phyloP scores from a whole-genome alignment of 805 yeast genomes.

The Cyberlindnera veronae region DNA sequence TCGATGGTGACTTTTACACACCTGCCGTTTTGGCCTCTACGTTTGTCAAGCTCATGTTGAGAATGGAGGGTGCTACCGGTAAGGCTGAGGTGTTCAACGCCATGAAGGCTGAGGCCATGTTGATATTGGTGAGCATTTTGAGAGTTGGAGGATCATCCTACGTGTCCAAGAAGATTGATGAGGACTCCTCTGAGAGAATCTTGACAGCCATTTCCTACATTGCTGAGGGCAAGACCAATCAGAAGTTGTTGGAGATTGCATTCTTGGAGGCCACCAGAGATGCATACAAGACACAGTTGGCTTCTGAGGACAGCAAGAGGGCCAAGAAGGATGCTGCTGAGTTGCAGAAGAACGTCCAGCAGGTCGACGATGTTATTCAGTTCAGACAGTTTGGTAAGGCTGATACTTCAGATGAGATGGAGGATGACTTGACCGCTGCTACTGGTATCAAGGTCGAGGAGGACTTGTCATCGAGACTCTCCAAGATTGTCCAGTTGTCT shows the following conservation, averaged over 20 bases:
- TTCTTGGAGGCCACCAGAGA: conserved; percentile 85
- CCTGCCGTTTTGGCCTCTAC: conserved; percentile 87
- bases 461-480: conserved; percentile 71
- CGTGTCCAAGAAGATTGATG: conserved; percentile 79
- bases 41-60: conserved; percentile 79
- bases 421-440: conserved; percentile 60
- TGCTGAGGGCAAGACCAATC: conserved; percentile 54
- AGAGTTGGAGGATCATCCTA: conserved; percentile 77
- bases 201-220: conserved; percentile 81
- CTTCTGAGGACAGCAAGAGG: conserved; percentile 53
- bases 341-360: conserved; percentile 61
- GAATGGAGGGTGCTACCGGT: conserved; percentile 57
- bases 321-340: conserved; percentile 54
- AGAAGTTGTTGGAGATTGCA: conserved; percentile 50
- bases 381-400: conserved; percentile 74
- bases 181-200: conserved; percentile 94
- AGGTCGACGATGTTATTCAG: conserved; percentile 70
- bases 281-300: conserved; percentile 74
- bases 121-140: conserved; percentile 86
- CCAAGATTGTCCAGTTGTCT: conserved; percentile 89
- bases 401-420: conserved; percentile 42
- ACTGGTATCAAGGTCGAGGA: conserved; percentile 49
- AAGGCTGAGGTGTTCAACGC: conserved; percentile 68
- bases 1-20: conserved; percentile 87
- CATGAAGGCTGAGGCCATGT: conserved; percentile 89